These are phyloP conservation scores for Limtongozyma cylindracea DNA, from an alignment of 805 yeast genomes.

Conservation along the genomic window DNA sequence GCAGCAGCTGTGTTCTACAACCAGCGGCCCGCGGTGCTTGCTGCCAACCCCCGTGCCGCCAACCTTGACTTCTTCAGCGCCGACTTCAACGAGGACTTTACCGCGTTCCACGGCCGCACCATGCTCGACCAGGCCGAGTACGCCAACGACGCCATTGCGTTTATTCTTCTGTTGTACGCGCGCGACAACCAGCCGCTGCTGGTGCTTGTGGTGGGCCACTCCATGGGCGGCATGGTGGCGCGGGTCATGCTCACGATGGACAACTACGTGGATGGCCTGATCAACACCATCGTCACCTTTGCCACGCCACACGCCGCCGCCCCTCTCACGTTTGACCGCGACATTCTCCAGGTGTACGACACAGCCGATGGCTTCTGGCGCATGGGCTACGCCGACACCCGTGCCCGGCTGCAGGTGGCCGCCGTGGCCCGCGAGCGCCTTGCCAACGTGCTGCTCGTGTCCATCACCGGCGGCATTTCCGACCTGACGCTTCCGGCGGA, in stretches of 20 bases:
- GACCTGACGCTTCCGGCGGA: constrained; percentile 79
- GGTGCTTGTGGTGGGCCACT: constrained; percentile 68
- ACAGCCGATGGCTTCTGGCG: constrained; percentile 66
- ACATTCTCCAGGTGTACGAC: constrained; percentile 48
- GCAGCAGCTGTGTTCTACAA: constrained; percentile 29
- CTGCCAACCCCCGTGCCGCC: constrained; percentile 8
- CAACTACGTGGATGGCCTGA: constrained; percentile 43
- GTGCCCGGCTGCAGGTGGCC: constrained; percentile 2
- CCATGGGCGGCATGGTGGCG: constrained; percentile 88
- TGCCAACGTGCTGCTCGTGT: constrained; percentile 38
- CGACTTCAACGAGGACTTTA: constrained; percentile 86
- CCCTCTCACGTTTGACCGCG: constrained; percentile 86
- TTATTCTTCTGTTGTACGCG: constrained; percentile 47
- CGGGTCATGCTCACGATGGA: constrained; percentile 60
- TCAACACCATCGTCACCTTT: constrained; percentile 64
- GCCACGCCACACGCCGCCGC: constrained; percentile 86
- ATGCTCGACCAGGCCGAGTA: constrained; percentile 85
- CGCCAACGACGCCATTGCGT: constrained; percentile 63
- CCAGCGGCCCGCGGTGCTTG: constrained; percentile 4
- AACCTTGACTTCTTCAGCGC: constrained; percentile 74
- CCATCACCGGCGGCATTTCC: constrained; percentile 71
- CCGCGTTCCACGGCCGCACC: constrained; percentile 91
- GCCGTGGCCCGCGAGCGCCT: constrained; percentile 20
- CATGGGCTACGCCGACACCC: constrained; percentile 3
- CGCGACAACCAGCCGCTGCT: constrained; percentile 25